These are phyloP conservation scores for Megacollybia marginata DNA, from an alignment of 768 basidiomycete species.

Conservation along the genomic window DNA sequence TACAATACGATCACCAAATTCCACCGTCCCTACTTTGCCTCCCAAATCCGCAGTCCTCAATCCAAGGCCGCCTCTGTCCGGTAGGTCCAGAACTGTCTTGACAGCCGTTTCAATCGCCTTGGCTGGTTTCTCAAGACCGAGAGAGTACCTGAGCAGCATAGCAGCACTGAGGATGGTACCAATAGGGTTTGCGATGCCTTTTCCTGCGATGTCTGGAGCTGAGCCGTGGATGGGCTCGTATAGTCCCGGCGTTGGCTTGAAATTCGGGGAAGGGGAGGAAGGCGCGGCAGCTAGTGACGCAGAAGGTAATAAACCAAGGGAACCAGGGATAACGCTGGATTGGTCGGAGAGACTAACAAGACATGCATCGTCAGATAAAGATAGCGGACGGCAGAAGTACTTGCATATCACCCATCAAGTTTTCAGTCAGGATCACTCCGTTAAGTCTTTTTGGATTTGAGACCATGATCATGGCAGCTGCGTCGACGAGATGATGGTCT, in stretches of 20 bases:
- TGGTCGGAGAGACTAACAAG: slow-evolving; percentile 86
- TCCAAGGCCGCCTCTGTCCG: slow-evolving; percentile 63
- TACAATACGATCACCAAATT: slow-evolving; percentile 80
- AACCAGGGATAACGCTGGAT: slow-evolving; percentile 94
- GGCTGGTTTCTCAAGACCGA: slow-evolving; percentile 82
- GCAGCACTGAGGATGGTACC: slow-evolving; percentile 94
- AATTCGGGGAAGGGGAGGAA: slow-evolving; percentile 42
- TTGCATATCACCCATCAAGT: slow-evolving; percentile 96
- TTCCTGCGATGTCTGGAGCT: slow-evolving; percentile 92
- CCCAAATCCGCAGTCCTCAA: slow-evolving; percentile 84
- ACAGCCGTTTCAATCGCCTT: slow-evolving; percentile 87
- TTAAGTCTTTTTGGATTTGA: slow-evolving; percentile 87
- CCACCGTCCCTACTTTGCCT: slow-evolving; percentile 64
- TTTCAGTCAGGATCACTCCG: slow-evolving; percentile 92
- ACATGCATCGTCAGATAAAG: slow-evolving; percentile 1
- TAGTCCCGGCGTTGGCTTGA: slow-evolving; percentile 77
- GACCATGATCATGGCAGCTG: slow-evolving; percentile 94
- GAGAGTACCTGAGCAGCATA: slow-evolving; percentile 90
- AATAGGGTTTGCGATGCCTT: slow-evolving; percentile 90
- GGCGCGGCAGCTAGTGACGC: slow-evolving; percentile 91
- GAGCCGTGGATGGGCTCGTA: slow-evolving; percentile 98
- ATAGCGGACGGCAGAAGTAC: slow-evolving; percentile 20
- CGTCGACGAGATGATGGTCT: slow-evolving; percentile 92
- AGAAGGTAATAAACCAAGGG: slow-evolving; percentile 91
- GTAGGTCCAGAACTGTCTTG: slow-evolving; percentile 73